Base-by-base conservation (phyloP, 352 stramenopile genomes). In the Globisporangium apiculatum region DNA sequence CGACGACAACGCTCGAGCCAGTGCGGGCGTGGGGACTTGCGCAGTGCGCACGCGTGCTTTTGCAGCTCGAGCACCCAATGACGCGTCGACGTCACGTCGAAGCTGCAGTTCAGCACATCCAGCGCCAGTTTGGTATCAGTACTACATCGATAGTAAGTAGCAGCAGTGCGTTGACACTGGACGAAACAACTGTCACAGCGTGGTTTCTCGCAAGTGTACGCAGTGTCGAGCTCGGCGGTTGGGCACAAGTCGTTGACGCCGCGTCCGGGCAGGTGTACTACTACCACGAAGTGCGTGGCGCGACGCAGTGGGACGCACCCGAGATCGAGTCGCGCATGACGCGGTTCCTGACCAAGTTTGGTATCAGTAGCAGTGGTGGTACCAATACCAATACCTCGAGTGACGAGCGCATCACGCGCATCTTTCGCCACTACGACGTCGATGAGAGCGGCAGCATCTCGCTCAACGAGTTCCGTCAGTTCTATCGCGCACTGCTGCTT, bases 291-390 rank as follows among this genome's bases (percentile, higher is more conserved):
- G 56, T 75, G 1, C 67, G 68, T 18, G 73, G 73, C 0, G 48
- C 51, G 48, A 89, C 67, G n/a, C 82, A 89, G 60, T 89, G 82
- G 82, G 79, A 91, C 42, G 66, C 75, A 11, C 81, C 81, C 43
- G 58, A 86, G 10, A 63, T 89, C 37, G 67, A 79, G 31, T 62
- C 61, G 7, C 60, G 79, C 7, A 86, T 91, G 69, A 53, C 64
- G 11, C 65, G 52, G 8, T 74, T 91, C 60, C 60, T 91, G 43
- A 66, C 55, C 51, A 73, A 76, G 35, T 76, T 87, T 6, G 24
- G 53, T 18, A 65, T 64, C 49, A 55, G 51, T 18, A 42, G 37
- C 6, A 55, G 55, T n/a, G 43, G 46, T 24, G 18, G 18, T 24
- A 24, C 18, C 18, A 24, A 24, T 24, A 24, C 18, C n/a, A 52